A percentile compares a stretch with the other conserved stretches of the same genome.
These are phyloP conservation scores for Yarrowia porcina DNA, from an alignment of 805 yeast species.

Conservation along the genomic window DNA sequence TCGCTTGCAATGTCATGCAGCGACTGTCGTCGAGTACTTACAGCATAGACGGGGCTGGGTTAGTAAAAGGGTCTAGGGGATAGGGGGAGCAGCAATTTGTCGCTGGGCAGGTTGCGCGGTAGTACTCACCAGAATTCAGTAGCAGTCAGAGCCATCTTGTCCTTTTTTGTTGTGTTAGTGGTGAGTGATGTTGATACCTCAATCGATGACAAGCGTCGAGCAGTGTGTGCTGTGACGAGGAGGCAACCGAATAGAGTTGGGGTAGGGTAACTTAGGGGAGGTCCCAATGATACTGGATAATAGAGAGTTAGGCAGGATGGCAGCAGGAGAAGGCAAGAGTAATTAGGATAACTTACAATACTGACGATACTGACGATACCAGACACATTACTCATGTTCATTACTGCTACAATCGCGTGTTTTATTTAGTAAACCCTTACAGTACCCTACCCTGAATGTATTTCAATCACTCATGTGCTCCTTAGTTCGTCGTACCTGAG, in stretches of 20 bases:
- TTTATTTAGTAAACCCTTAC: too few species aligned
- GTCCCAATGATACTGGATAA: conserved; percentile 1
- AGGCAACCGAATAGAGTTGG: conserved; percentile 17
- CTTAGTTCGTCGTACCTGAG: too few species aligned
- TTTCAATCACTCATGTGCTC: too few species aligned
- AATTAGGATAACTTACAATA: too few species aligned
- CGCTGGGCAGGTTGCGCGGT: not conserved
- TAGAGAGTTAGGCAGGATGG: not conserved
- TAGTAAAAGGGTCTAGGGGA: not conserved
- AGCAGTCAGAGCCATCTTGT: conserved; percentile 24
- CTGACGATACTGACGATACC: too few species aligned
- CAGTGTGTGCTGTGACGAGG: conserved; percentile 23
- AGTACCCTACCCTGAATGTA: too few species aligned
- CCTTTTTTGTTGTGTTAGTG: conserved; percentile 25
- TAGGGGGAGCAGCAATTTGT: not conserved
- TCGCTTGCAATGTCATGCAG: conserved; percentile 8
- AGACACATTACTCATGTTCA: too few species aligned
- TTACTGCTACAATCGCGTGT: too few species aligned
- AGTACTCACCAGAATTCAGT: conserved; percentile 26
- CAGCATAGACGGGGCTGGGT: conserved; percentile 68
- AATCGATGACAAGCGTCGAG: conserved; percentile 23
- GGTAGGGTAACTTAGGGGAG: conserved; percentile 22
- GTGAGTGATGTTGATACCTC: conserved; percentile 22
- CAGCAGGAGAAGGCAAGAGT: too few species aligned
- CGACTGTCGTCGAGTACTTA: conserved; percentile 35